Conservation (phyloP, 805 yeast genomes). For the Hanseniaspora meyeri region DNA sequence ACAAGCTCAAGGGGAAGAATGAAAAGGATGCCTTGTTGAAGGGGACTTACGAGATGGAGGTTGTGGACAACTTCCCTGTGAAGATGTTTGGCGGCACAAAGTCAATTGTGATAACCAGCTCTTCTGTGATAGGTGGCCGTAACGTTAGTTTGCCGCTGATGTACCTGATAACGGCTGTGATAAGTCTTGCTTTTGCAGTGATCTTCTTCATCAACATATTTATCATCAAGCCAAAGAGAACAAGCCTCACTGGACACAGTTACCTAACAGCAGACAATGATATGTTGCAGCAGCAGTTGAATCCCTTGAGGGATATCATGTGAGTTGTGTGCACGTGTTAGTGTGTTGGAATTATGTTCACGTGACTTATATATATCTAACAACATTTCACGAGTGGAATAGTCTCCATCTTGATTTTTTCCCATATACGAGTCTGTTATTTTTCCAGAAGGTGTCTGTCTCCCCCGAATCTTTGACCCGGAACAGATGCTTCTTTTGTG, state of each 20-base stretch:
- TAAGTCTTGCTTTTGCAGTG: constrained; percentile 58
- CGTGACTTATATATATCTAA: neutral
- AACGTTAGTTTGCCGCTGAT: constrained; percentile 75
- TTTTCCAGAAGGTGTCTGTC: too few species aligned
- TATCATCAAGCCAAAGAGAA: constrained; percentile 67
- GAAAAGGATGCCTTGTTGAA: constrained; percentile 40
- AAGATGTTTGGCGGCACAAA: constrained; percentile 79
- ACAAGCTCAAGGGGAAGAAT: constrained; percentile 70
- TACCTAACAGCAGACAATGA: constrained; percentile 34
- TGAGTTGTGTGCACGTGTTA: too few species aligned
- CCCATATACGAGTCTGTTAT: too few species aligned
- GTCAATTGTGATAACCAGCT: constrained; percentile 66
- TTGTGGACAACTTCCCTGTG: constrained; percentile 74
- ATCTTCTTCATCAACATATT: constrained; percentile 64
- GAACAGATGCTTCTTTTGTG: too few species aligned
- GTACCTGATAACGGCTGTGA: constrained; percentile 70
- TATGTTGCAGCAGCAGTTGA: constrained; percentile 1
- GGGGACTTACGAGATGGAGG: constrained; percentile 59
- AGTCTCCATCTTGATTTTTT: too few species aligned
- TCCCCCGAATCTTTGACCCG: too few species aligned
- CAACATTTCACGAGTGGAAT: too few species aligned
- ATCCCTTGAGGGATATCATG: constrained; percentile 19
- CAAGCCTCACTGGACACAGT: constrained; percentile 61
- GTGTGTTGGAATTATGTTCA: too few species aligned
- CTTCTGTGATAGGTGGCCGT: constrained; percentile 76